Percentiles rank a stretch among this genome's conserved stretches.
Evolutionary conservation across 1,139 yeast genomes (phyloP).

Genomic region (Magnusiomyces sp.): DNA sequence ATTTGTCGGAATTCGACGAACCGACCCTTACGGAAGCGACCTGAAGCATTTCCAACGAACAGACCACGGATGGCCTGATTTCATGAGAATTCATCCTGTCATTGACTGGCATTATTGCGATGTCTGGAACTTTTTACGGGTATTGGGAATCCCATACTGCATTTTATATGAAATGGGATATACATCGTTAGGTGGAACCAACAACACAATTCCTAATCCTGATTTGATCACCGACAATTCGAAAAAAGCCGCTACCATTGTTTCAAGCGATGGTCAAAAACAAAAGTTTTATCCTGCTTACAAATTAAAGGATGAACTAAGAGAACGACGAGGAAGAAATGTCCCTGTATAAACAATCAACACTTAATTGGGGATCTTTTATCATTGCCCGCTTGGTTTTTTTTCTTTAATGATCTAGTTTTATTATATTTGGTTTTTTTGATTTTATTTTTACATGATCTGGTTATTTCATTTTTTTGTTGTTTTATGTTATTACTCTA

Average conservation of each 20-base stretch:
- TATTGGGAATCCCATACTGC: constrained; percentile 52
- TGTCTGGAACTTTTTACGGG: constrained; percentile 55
- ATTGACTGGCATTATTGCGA: constrained; percentile 73
- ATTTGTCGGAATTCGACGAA: constrained; percentile 70
- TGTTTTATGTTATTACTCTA: no score
- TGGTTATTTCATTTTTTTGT: no score
- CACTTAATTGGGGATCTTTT: no score
- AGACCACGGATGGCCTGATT: constrained; percentile 83
- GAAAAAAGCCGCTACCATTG: not conserved
- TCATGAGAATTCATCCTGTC: constrained; percentile 71
- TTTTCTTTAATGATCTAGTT: no score
- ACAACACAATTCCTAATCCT: constrained; percentile 66
- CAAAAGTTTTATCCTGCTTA: constrained; percentile 7
- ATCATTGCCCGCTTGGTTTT: no score
- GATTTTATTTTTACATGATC: no score
- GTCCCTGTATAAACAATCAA: no score
- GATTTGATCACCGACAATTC: constrained; percentile 16
- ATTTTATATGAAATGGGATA: constrained; percentile 65
- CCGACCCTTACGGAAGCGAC: constrained; percentile 65
- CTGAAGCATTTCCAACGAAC: constrained; percentile 54
- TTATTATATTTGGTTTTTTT: no score
- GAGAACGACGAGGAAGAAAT: constrained; percentile 10
- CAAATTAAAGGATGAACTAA: constrained; percentile 7
- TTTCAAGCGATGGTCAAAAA: not conserved
- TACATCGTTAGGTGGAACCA: constrained; percentile 72